These are phyloP conservation scores for Pterula multifida DNA, from an alignment of 1,284 basidiomycete genomes.

Conservation along the genomic window DNA sequence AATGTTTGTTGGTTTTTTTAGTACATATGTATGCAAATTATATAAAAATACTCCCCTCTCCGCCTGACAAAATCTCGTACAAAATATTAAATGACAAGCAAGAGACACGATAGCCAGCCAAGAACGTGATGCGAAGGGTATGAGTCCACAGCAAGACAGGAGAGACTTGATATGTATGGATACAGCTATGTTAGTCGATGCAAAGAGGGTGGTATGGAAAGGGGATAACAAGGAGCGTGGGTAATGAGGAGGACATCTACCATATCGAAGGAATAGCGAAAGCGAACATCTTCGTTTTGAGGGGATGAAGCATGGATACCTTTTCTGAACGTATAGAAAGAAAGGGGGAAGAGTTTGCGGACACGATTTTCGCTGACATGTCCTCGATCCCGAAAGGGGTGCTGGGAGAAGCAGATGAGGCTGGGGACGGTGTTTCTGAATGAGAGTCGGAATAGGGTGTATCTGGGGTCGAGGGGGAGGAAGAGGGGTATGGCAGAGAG, in stretches of 20 bases:
- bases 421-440: slow-evolving; percentile 38
- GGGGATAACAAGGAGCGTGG: background rate
- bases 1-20: too few species aligned
- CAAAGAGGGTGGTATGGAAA: background rate
- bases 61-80: too few species aligned
- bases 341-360: slow-evolving; percentile 24
- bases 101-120: too few species aligned
- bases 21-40: too few species aligned
- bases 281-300: slow-evolving; percentile 35
- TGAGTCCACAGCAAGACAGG: too few species aligned
- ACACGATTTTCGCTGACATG: slow-evolving; percentile 31
- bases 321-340: slow-evolving; percentile 17
- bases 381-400: slow-evolving; percentile 40
- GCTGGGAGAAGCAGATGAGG: slow-evolving; percentile 40
- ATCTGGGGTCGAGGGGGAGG: slow-evolving; percentile 30
- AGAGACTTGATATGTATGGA: too few species aligned
- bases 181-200: too few species aligned
- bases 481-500: slow-evolving; percentile 12
- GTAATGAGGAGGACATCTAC: slow-evolving; percentile 19
- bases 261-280: slow-evolving; percentile 33
- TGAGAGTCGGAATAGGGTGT: slow-evolving; percentile 33
- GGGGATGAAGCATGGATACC: slow-evolving; percentile 16
- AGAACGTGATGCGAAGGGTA: too few species aligned
- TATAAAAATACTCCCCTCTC: too few species aligned
- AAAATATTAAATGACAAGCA: too few species aligned